Percentiles rank a stretch among this genome's conserved stretches.
These are phyloP conservation scores for Davidsoniella australis DNA, from an alignment of 2,329 filamentous ascomycete genomes.

Conservation along the genomic window DNA sequence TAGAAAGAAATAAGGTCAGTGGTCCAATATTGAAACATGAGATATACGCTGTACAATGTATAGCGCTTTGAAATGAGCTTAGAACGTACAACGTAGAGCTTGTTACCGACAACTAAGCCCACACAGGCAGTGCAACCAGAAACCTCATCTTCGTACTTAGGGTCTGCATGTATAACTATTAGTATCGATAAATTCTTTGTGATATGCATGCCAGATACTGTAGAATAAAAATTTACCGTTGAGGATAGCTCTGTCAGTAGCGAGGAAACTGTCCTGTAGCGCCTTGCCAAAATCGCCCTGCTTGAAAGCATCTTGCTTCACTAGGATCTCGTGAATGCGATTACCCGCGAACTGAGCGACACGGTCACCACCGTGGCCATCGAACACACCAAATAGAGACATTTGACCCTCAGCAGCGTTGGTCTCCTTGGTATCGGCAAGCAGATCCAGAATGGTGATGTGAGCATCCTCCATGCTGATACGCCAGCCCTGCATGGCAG, in stretches of 20 bases:
- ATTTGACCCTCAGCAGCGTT: constrained; percentile 56
- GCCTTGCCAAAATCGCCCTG: constrained; percentile 85
- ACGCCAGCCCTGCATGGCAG: constrained; percentile 99
- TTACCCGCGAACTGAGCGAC: constrained; percentile 87
- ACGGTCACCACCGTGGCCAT: constrained; percentile 93
- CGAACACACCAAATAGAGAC: constrained; percentile 95
- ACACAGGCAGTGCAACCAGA: constrained; percentile 95
- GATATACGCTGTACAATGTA: not conserved
- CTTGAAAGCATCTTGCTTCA: constrained; percentile 89
- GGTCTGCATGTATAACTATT: constrained; percentile 40
- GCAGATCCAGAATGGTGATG: constrained; percentile 70
- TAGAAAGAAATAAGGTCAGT: constrained; percentile 23
- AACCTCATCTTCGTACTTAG: constrained; percentile 92
- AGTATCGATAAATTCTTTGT: not conserved
- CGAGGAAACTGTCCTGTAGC: constrained; percentile 90
- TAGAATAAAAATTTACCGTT: constrained; percentile 46
- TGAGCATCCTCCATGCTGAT: constrained; percentile 99
- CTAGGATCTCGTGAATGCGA: constrained; percentile 82
- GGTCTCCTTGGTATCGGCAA: constrained; percentile 24
- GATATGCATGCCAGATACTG: not conserved
- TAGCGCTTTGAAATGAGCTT: not conserved
- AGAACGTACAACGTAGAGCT: constrained; percentile 78
- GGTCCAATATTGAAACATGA: not conserved
- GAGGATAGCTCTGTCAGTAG: constrained; percentile 87
- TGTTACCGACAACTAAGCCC: constrained; percentile 71